phyloP scores from a whole-genome alignment of 768 basidiomycete genomes.

The Hemileccinum rubropunctum region DNA sequence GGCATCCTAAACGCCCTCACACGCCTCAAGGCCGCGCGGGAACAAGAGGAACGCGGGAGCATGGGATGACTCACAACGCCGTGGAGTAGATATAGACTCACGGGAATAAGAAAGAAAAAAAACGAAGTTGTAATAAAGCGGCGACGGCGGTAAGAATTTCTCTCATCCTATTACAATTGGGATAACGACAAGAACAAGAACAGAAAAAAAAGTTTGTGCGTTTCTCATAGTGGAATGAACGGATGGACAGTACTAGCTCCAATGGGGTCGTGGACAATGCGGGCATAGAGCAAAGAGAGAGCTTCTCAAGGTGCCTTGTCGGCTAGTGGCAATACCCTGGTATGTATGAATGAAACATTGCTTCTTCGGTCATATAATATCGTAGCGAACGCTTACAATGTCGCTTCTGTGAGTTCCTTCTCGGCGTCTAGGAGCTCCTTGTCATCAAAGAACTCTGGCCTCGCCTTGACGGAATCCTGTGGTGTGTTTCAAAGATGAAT shows the following conservation, averaged over 20 bases:
- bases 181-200: constrained; percentile 1
- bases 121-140: not conserved
- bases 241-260: constrained; percentile 1
- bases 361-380: constrained; percentile 1
- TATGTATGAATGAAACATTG: constrained; percentile 14
- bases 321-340: constrained; percentile 13
- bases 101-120: constrained; percentile 13
- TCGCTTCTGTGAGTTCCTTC: constrained; percentile 51
- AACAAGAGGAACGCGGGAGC: constrained; percentile 17
- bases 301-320: constrained; percentile 18
- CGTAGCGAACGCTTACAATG: constrained; percentile 34
- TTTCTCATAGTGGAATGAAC: constrained; percentile 17
- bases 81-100: constrained; percentile 17
- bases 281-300: constrained; percentile 9
- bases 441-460: constrained; percentile 31
- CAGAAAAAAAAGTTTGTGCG: constrained; percentile 13
- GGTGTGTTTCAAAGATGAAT: not conserved
- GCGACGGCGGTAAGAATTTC: constrained; percentile 2
- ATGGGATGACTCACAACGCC: constrained; percentile 10
- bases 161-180: too few species aligned
- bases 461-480: constrained; percentile 29
- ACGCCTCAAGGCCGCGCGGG: constrained; percentile 52
- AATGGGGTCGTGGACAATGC: constrained; percentile 9
- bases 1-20: constrained; percentile 67
- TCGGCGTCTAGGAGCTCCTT: constrained; percentile 55